phyloP scores from a whole-genome alignment of 495 filamentous ascomycete genomes.

The Neurospora africana region DNA sequence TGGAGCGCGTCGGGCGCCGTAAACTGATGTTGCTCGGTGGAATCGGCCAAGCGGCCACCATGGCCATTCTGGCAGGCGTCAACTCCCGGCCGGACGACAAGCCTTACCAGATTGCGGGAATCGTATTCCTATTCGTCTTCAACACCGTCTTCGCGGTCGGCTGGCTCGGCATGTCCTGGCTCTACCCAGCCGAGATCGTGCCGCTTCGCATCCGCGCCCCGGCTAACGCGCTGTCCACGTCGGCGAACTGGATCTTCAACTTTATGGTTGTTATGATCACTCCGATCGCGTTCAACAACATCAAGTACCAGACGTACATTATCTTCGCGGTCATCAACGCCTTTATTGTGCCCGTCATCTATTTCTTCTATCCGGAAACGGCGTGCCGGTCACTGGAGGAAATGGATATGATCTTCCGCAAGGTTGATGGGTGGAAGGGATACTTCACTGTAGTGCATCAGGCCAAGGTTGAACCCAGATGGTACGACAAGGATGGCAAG shows the following conservation, averaged over 20 bases:
- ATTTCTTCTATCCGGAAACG: slow-evolving; percentile 71
- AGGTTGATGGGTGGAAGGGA: slow-evolving; percentile 35
- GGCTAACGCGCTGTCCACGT: slow-evolving; percentile 61
- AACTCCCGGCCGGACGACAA: slow-evolving; percentile 21
- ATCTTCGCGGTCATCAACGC: slow-evolving; percentile 73
- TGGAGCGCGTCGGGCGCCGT: slow-evolving; percentile 50
- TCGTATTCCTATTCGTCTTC: slow-evolving; percentile 45
- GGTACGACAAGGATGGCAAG: slow-evolving; percentile 37
- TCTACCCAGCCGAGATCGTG: slow-evolving; percentile 61
- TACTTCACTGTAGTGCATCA: slow-evolving; percentile 50
- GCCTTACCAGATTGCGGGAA: slow-evolving; percentile 30
- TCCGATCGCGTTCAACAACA: slow-evolving; percentile 56
- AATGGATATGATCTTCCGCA: slow-evolving; percentile 67
- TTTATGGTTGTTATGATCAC: slow-evolving; percentile 64
- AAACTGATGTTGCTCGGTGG: slow-evolving; percentile 64
- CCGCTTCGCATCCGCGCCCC: slow-evolving; percentile 63
- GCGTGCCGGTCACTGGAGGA: slow-evolving; percentile 64
- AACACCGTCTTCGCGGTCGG: slow-evolving; percentile 42
- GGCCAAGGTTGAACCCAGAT: slow-evolving; percentile 49
- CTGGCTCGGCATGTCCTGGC: slow-evolving; percentile 48
- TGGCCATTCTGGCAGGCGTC: slow-evolving; percentile 53
- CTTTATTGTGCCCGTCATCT: slow-evolving; percentile 56
- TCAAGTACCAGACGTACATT: slow-evolving; percentile 62
- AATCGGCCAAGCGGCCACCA: slow-evolving; percentile 55
- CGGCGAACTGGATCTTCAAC: slow-evolving; percentile 52